These are phyloP conservation scores for Corylus heterophylla DNA, from an alignment of 306 rosid genomes.

Conservation along the genomic window DNA sequence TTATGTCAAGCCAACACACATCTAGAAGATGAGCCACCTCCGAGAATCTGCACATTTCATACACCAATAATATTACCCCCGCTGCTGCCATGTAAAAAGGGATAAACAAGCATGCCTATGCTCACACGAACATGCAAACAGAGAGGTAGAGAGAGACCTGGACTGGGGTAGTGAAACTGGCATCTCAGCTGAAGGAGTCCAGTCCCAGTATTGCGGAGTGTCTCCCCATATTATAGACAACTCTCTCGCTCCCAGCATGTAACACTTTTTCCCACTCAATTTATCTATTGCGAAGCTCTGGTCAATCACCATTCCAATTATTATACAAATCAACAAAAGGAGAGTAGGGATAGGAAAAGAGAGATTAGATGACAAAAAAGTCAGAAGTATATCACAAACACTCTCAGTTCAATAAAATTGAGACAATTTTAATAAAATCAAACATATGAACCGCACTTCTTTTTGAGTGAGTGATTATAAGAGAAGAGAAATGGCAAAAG, in stretches of 20 bases:
- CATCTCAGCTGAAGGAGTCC: not conserved
- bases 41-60: constrained; percentile 7
- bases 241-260: constrained; percentile 3
- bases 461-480: too few species aligned
- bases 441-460: too few species aligned
- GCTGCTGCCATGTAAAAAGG: too few species aligned
- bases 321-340: too few species aligned
- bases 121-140: not conserved
- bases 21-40: not conserved
- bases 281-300: not conserved
- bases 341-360: too few species aligned
- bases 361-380: too few species aligned
- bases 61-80: not conserved
- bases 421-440: too few species aligned
- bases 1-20: constrained; percentile 7
- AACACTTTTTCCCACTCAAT: constrained; percentile 1
- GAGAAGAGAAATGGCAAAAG: too few species aligned
- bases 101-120: not conserved
- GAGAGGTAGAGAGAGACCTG: not conserved
- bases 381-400: not conserved
- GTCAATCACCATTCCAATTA: not conserved
- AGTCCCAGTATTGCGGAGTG: not conserved
- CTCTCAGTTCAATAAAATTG: too few species aligned
- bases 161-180: not conserved
- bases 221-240: not conserved